phyloP scores from a whole-genome alignment of 2,329 filamentous ascomycete genomes.

The Epichloe gansuensis region DNA sequence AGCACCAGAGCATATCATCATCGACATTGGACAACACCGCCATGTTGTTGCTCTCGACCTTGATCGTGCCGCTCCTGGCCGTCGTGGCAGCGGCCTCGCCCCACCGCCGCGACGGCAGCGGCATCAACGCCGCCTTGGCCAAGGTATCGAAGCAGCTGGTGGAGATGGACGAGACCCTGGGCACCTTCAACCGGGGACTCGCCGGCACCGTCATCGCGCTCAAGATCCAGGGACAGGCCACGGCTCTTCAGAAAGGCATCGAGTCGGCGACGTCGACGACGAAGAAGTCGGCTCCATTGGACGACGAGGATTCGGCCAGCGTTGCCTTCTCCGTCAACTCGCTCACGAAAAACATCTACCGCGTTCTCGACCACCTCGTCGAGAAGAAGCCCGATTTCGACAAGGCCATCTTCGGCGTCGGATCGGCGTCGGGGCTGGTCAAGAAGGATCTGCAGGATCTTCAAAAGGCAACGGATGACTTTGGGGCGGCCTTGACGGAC shows the following conservation, averaged over 20 bases:
- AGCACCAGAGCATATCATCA: background rate
- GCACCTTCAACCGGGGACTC: background rate
- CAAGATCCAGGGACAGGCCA: background rate
- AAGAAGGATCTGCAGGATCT: background rate
- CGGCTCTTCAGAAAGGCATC: background rate
- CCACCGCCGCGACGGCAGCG: background rate
- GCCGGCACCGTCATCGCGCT: background rate
- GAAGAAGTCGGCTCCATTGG: background rate
- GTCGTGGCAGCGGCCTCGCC: background rate
- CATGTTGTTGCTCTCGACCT: background rate
- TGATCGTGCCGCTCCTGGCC: background rate
- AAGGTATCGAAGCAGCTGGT: background rate
- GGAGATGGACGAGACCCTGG: background rate
- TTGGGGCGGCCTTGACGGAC: background rate
- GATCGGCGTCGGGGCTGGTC: background rate
- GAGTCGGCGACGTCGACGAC: background rate
- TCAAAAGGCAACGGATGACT: background rate
- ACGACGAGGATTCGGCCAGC: background rate
- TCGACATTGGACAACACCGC: too few species aligned
- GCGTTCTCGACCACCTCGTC: background rate
- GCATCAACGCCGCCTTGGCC: conserved; percentile 1
- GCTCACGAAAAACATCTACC: background rate
- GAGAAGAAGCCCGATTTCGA: background rate
- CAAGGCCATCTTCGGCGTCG: conserved; percentile 1
- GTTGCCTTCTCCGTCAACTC: background rate